Base-by-base conservation (phyloP, 345 rosid genomes). In the Acer saccharum region DNA sequence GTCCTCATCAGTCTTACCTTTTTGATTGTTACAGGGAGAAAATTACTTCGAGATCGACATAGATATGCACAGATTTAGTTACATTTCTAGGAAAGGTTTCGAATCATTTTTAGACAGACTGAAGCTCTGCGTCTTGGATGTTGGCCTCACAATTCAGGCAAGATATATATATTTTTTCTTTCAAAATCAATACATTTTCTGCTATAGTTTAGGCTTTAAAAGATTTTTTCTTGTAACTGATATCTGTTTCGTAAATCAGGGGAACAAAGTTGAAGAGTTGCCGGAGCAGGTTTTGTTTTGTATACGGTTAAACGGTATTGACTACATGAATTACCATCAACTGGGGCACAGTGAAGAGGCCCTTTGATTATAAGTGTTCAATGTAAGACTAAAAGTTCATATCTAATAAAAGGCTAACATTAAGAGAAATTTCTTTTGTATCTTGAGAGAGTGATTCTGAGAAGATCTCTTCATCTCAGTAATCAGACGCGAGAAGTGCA, bases 101-200 rank as follows among this genome's bases (percentile, higher is more conserved):
- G 98, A 90, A 87, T 81, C 93, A 74, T 90, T 95, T 81, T 88
- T 92, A 68, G 89, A 91, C 79, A 87, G 93, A 81, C 88, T 95
- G 69, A 93, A 90, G 91, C 78, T 69, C 20, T 92, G 97, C 63
- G 75, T 88, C 83, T 84, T 93, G 82, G 98, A 93, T 67, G 93
- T 95, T 85, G 99, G 98, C 83, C 91, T 95, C 76, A 95, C 98
- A 27, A 93, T 93, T 80, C 99, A 95, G 98, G 97, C 84, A 84
- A 73, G 80, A 74, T 39, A 52, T 41, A 65, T 5, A 35, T 12
- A 29, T 29, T 29, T 50, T 4, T 44, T 27, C 60, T 68, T 1
- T 11, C 52, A 60, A 18, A 39, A 41, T 39, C 25, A 63, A 63
- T 18, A 17, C 4, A 60, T 54, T 62, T 65, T 43, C 43, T 48